Conservation (phyloP, 2,329 filamentous ascomycete genomes). For the Venturia carpophila region DNA sequence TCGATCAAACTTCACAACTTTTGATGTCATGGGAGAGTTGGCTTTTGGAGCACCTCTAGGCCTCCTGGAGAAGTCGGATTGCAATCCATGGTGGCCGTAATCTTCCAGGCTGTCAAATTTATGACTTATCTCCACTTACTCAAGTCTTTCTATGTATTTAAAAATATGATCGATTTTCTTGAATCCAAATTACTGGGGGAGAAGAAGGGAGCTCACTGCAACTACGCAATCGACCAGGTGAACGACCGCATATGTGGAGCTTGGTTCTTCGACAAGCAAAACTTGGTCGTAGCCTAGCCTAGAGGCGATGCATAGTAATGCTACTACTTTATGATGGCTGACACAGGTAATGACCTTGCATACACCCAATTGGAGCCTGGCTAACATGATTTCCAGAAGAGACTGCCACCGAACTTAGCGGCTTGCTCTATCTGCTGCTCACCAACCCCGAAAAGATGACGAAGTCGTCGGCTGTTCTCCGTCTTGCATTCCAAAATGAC, state of each 20-base stretch:
- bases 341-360: slow-evolving; percentile 20
- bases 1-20: slow-evolving; percentile 18
- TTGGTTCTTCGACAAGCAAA: slow-evolving; percentile 32
- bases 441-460: slow-evolving; percentile 26
- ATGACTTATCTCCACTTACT: background rate
- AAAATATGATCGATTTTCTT: background rate
- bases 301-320: slow-evolving; percentile 34
- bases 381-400: slow-evolving; percentile 32
- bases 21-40: slow-evolving; percentile 19
- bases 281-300: slow-evolving; percentile 23
- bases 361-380: too few species aligned
- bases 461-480: slow-evolving; percentile 27
- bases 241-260: slow-evolving; percentile 35
- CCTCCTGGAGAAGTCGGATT: background rate
- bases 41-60: slow-evolving; percentile 19
- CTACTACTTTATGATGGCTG: slow-evolving; percentile 36
- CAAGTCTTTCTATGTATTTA: background rate
- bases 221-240: slow-evolving; percentile 26
- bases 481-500: slow-evolving; percentile 18
- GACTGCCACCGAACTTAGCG: slow-evolving; percentile 35
- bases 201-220: background rate
- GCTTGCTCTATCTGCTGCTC: slow-evolving; percentile 32
- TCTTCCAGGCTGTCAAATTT: too few species aligned
- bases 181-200: background rate
- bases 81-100: background rate